Conservation (phyloP, 805 yeast genomes). For the Candida namnaoensis region DNA sequence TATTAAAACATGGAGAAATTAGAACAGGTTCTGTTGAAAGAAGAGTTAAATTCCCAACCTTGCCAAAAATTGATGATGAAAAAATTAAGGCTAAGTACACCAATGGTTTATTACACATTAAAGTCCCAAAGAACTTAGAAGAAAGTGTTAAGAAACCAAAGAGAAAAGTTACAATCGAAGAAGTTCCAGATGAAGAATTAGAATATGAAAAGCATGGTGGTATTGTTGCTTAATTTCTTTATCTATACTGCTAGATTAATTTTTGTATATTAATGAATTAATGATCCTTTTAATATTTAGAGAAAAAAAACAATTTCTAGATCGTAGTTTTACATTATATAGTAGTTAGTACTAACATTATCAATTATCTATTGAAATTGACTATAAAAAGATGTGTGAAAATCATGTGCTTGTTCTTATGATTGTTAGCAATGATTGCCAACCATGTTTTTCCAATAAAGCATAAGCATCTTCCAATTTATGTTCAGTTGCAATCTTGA, state of each 20-base stretch:
- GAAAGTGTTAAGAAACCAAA: slow-evolving; percentile 27
- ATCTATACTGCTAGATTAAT: too few species aligned
- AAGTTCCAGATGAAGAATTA: slow-evolving; percentile 40
- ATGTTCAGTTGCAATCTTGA: slow-evolving; percentile 35
- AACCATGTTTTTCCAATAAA: slow-evolving; percentile 57
- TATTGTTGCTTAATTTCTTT: neutral
- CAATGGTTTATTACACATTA: slow-evolving; percentile 46
- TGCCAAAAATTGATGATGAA: slow-evolving; percentile 45
- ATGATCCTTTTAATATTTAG: too few species aligned
- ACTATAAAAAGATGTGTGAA: too few species aligned
- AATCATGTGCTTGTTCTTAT: slow-evolving; percentile 21
- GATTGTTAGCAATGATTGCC: slow-evolving; percentile 72
- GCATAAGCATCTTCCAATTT: slow-evolving; percentile 36
- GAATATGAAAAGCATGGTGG: slow-evolving; percentile 26
- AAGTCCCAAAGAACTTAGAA: slow-evolving; percentile 34
- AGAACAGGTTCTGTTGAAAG: slow-evolving; percentile 51
- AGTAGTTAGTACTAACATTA: too few species aligned
- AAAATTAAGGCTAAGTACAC: slow-evolving; percentile 42
- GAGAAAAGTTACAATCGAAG: slow-evolving; percentile 36
- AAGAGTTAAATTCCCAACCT: slow-evolving; percentile 43
- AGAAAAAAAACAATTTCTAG: too few species aligned
- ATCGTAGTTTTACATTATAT: too few species aligned
- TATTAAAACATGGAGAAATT: slow-evolving; percentile 41
- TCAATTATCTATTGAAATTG: too few species aligned
- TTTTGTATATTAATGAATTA: too few species aligned